A percentile compares a stretch with the other conserved stretches of the same genome.
Evolutionary conservation across 2,329 filamentous ascomycete species (phyloP).

Genomic region (Sphaerostilbella broomeana): DNA sequence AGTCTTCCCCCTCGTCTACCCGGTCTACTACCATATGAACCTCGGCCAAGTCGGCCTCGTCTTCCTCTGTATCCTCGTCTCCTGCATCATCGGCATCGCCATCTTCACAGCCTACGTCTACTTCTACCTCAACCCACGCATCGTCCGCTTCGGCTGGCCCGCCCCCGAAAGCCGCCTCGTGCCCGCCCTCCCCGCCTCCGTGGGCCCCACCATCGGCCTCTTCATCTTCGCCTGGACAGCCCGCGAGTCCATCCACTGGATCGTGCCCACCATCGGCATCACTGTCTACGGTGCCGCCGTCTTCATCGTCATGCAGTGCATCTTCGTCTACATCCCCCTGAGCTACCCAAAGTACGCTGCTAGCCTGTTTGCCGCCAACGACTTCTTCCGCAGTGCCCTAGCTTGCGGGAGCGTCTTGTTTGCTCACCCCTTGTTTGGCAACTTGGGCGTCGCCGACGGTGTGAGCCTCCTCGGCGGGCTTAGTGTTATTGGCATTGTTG

Average conservation of each 20-base stretch:
- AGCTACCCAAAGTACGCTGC: conserved; percentile 52
- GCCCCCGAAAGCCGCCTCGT: conserved; percentile 48
- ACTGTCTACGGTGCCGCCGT: conserved; percentile 45
- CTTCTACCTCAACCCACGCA: conserved; percentile 45
- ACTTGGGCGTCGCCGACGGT: conserved; percentile 53
- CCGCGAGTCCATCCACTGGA: conserved; percentile 45
- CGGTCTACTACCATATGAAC: conserved; percentile 52
- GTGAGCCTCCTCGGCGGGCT: conserved; percentile 51
- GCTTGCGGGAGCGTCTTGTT: conserved; percentile 56
- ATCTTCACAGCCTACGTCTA: conserved; percentile 46
- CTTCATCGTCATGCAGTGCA: conserved; percentile 52
- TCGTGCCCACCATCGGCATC: conserved; percentile 51
- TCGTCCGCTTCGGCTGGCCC: conserved; percentile 41
- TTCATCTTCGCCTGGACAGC: conserved; percentile 57
- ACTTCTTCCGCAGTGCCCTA: conserved; percentile 51
- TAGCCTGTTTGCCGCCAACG: conserved; percentile 54
- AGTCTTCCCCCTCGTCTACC: conserved; percentile 59
- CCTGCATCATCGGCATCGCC: conserved; percentile 45
- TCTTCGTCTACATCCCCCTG: conserved; percentile 54
- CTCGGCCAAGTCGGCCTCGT: conserved; percentile 52
- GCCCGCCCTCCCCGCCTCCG: conserved; percentile 46
- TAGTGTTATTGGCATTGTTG: conserved; percentile 47
- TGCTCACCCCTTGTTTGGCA: conserved; percentile 50
- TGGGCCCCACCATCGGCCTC: conserved; percentile 51
- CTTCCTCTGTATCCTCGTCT: conserved; percentile 54